Percentiles rank a stretch among this genome's conserved stretches.
Conservation (phyloP, 2,329 filamentous ascomycete genomes). For the Pseudocercospora macadamiae region DNA sequence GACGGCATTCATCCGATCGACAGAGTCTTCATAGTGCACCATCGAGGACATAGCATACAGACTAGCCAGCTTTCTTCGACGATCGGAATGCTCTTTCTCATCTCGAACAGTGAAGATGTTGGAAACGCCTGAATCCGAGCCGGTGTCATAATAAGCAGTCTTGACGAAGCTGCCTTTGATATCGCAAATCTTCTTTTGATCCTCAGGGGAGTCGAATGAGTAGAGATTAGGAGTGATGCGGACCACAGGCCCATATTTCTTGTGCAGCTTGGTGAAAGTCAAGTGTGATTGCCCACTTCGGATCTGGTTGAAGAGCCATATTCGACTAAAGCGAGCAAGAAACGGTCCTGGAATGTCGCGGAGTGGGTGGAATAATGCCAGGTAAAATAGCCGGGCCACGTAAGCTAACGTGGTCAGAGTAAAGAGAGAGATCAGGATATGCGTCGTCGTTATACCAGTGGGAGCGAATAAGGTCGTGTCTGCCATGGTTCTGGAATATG, state of each 20-base stretch:
- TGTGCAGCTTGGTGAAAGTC: not conserved
- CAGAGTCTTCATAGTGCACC: conserved; percentile 44
- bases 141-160: conserved; percentile 7
- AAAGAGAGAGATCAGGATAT: too few species aligned
- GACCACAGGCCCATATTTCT: too few species aligned
- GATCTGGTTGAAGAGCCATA: not conserved
- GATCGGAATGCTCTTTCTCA: conserved; percentile 41
- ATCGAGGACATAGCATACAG: conserved; percentile 43
- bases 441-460: too few species aligned
- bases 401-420: too few species aligned
- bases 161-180: conserved; percentile 2
- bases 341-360: conserved; percentile 4
- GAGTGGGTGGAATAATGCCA: not conserved
- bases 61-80: conserved; percentile 39
- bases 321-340: not conserved
- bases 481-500: too few species aligned
- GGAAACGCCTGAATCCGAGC: not conserved
- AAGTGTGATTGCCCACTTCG: not conserved
- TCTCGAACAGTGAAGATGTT: conserved; percentile 46
- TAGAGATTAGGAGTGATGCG: conserved; percentile 5
- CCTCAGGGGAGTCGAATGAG: conserved; percentile 1
- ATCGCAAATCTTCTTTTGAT: conserved; percentile 5
- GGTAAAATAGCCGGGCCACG: not conserved
- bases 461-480: too few species aligned
- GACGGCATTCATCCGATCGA: conserved; percentile 20